Evolutionary conservation across 495 filamentous ascomycete species (phyloP), one percentile per base, ranked within the genome.

Genomic region (Trichoderma erinaceum): DNA sequence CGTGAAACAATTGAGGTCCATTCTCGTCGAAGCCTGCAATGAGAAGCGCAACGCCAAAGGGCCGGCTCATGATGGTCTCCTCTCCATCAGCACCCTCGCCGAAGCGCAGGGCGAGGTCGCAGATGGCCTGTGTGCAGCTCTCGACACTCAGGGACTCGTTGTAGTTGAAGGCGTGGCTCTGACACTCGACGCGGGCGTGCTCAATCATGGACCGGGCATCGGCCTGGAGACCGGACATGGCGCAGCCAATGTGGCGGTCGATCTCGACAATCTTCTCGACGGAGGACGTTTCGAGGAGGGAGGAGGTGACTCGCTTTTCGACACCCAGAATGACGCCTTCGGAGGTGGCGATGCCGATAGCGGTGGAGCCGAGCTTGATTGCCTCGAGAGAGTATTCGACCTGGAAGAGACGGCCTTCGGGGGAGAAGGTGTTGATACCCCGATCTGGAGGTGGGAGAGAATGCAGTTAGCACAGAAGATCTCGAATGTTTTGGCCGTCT

Each of bases 311-410:
- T 71, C 95, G 95, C 87, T 99, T 99, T 82, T 99, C 95, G 64
- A 99, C 95, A 73, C 96, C 95, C 18, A 99, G 87, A 75, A 98
- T 90, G 61, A 97, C 94, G 77, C 95, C 95, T 71, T 92, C 88
- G 65, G 89, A 88, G 56, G 95, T 99, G 71, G 95, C 92, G 70
- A 99, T 92, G 75, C 95, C 95, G 82, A 99, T 99, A 73, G 95
- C 95, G 69, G 95, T 99, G 67, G 91, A 95, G 74, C 95, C 95
- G 73, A 98, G 92, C 81, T 99, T 99, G 87, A 99, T 99, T 78
- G 95, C 95, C 87, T 99, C 95, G 70, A 99, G 90, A 68, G 96
- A 98, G 87, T 99, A 99, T 90, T 99, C 95, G 82, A 99, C 95
- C 85, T 99, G 95, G 88, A 99, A 99, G 79, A 99, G 90, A 82